Base-by-base conservation (phyloP, 805 yeast species). In the Metschnikowia kofuensis region DNA sequence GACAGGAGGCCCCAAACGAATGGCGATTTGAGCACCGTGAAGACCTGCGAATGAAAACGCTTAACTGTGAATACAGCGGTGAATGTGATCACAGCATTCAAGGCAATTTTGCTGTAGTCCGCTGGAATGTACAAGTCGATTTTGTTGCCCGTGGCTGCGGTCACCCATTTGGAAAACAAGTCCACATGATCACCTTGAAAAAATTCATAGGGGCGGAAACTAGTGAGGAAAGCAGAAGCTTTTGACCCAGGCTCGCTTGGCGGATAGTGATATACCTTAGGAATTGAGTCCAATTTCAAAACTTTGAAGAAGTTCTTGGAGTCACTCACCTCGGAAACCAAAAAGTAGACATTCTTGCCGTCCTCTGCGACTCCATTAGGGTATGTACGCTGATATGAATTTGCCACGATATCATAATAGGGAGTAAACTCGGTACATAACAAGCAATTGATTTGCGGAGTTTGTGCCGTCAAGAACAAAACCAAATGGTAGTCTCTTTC, bases 351-450 rank as follows among this genome's bases (percentile, higher is more conserved):
- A 30, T 70, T 63, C 59, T 58, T 61, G n/a, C 54, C 55, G 40
- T 75, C 78, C 15, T 59, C 60, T 26, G 59, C 51, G 15, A 68
- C 51, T 13, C 76, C 76, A 14, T 65, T 43, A 16, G 89, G 85
- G 58, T 80, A 83, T 38, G 78, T 83, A 35, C 74, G 62, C 48
- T 69, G 62, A 67, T 76, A 78, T 26, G 91, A 83, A 42, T 71
- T 59, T 7, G 88, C 95, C 37, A 89, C 66, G 38, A 68, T 61
- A 14, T 77, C 77, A 59, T 66, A 87, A 38, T 77, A 79, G 2
- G 97, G 96, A 27, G 77, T 81, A 57, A 87, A 77, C 38, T 83
- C 82, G 9, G 70, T 57, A 76, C 99, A 94, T 44, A 87, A 72
- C 1, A 72, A 71, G 70, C 99, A 94, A 11, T 87, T 88, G 61